Percentiles rank a stretch among this genome's conserved stretches.
These are phyloP conservation scores for Alternaria sp. DNA, from an alignment of 2,329 filamentous ascomycete species.

Conservation along the genomic window DNA sequence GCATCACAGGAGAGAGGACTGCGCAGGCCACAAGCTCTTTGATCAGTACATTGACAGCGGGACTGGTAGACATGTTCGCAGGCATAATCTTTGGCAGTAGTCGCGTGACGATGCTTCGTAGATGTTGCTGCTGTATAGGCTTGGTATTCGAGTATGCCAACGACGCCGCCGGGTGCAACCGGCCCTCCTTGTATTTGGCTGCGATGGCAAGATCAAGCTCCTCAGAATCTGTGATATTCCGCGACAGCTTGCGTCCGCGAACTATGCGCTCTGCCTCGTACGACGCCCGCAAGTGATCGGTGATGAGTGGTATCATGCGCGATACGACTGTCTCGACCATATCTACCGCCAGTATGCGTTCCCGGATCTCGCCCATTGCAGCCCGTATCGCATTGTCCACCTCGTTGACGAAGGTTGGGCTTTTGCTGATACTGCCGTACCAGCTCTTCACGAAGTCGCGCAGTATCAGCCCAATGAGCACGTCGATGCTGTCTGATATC, in stretches of 20 bases:
- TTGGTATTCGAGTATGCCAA: constrained; percentile 85
- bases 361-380: constrained; percentile 73
- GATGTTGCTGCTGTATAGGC: constrained; percentile 83
- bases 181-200: constrained; percentile 88
- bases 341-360: constrained; percentile 77
- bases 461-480: constrained; percentile 75
- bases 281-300: constrained; percentile 86
- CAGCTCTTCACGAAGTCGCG: constrained; percentile 87
- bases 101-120: constrained; percentile 75
- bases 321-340: constrained; percentile 83
- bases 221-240: constrained; percentile 92
- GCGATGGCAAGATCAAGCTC: constrained; percentile 95
- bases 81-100: constrained; percentile 80
- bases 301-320: constrained; percentile 85
- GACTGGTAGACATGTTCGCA: constrained; percentile 74
- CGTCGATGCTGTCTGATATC: constrained; percentile 81
- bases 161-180: constrained; percentile 83
- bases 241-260: constrained; percentile 83
- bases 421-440: constrained; percentile 86
- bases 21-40: constrained; percentile 92
- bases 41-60: constrained; percentile 79
- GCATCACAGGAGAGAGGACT: constrained; percentile 82
- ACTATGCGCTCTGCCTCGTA: constrained; percentile 88
- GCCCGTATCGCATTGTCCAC: constrained; percentile 80
- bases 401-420: constrained; percentile 81